These are phyloP conservation scores for Mycosarcoma mackinlayi DNA, from an alignment of 1,284 basidiomycete genomes.

Conservation along the genomic window DNA sequence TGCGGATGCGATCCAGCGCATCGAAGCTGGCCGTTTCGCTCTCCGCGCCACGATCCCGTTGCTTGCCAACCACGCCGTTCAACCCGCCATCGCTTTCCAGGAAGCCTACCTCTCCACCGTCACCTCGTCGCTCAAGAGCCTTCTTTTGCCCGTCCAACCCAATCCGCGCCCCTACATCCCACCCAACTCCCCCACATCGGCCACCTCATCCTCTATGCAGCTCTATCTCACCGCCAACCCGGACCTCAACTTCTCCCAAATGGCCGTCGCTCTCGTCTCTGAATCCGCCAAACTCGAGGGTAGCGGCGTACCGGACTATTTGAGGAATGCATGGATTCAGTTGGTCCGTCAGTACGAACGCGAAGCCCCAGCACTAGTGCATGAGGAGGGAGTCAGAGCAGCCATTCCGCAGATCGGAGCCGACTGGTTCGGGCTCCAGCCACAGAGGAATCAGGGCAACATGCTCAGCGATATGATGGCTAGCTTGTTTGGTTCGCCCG, in stretches of 20 bases:
- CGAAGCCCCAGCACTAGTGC: constrained; percentile 45
- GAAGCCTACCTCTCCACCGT: constrained; percentile 43
- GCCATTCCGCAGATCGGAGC: constrained; percentile 41
- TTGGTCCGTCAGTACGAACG: constrained; percentile 51
- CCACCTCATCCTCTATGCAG: constrained; percentile 20
- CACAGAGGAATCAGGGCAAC: constrained; percentile 35
- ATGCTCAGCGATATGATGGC: constrained; percentile 61
- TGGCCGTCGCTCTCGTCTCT: constrained; percentile 54
- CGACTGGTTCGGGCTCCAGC: constrained; percentile 50
- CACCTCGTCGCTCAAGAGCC: constrained; percentile 39
- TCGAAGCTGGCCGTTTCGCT: constrained; percentile 56
- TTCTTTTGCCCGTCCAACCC: constrained; percentile 63
- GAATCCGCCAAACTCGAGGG: constrained; percentile 27
- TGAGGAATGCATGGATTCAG: constrained; percentile 45
- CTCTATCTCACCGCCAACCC: constrained; percentile 63
- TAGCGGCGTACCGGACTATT: constrained; percentile 32
- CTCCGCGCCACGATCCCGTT: constrained; percentile 52
- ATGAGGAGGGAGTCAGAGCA: constrained; percentile 32
- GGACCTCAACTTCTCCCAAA: constrained; percentile 64
- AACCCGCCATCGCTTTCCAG: constrained; percentile 44
- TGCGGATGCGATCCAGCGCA: constrained; percentile 41
- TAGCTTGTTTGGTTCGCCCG: constrained; percentile 30
- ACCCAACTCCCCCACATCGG: constrained; percentile 35
- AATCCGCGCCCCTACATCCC: constrained; percentile 64
- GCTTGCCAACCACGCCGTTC: constrained; percentile 33